phyloP scores from a whole-genome alignment of 495 filamentous ascomycete species.

The Xylaria longipes region DNA sequence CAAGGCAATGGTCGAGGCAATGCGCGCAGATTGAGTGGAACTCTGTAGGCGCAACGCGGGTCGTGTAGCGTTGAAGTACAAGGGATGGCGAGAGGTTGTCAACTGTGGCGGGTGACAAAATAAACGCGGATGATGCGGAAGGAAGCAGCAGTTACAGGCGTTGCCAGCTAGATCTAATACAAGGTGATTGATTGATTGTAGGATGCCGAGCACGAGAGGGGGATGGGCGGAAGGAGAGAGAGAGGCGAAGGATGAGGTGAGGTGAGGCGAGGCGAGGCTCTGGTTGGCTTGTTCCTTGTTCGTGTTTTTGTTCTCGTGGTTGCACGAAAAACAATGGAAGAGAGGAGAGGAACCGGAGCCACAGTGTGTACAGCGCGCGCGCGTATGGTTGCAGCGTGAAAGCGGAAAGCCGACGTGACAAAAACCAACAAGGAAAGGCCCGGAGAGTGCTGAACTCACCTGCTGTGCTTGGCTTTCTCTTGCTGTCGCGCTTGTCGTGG shows the following conservation, averaged over 20 bases:
- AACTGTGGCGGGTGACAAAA: neutral
- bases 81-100: neutral
- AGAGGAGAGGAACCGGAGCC: neutral
- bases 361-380: neutral
- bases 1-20: neutral
- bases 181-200: neutral
- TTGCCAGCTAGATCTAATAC: neutral
- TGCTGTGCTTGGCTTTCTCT: neutral
- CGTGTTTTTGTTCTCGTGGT: conserved; percentile 1
- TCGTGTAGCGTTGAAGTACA: neutral
- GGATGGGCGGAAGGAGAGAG: neutral
- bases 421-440: conserved; percentile 9
- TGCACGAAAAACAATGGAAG: conserved; percentile 11
- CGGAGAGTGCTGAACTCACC: conserved; percentile 1
- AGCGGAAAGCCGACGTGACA: neutral
- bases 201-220: neutral
- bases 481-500: neutral
- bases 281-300: neutral
- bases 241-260: conserved; percentile 6
- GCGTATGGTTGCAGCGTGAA: neutral
- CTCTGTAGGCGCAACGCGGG: neutral
- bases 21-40: neutral
- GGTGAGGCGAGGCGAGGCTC: conserved; percentile 9
- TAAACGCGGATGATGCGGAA: neutral
- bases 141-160: neutral